Conservation (phyloP, 208 protist genomes). For the Giardia muris region DNA sequence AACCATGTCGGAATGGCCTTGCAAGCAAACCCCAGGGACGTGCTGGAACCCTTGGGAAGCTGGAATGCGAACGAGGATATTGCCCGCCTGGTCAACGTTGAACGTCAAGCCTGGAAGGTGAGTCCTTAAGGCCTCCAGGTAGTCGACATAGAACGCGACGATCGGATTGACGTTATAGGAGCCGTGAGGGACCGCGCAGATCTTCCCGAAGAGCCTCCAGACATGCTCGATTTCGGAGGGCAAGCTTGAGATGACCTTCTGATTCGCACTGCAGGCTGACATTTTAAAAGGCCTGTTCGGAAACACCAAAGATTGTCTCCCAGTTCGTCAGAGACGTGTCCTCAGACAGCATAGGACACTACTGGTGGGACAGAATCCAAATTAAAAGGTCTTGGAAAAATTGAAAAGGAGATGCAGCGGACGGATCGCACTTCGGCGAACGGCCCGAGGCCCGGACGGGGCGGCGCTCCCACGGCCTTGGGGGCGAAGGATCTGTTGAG, state of each 20-base stretch:
- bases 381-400: background rate
- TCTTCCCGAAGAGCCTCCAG: background rate
- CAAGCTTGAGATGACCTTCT: background rate
- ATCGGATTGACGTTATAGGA: background rate
- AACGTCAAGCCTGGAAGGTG: background rate
- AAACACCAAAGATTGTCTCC: background rate
- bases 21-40: constrained; percentile 31
- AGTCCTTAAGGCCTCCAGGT: background rate
- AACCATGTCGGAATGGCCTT: constrained; percentile 42
- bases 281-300: background rate
- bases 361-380: background rate
- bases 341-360: background rate
- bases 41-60: constrained; percentile 28
- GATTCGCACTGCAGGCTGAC: background rate
- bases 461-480: background rate
- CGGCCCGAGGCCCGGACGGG: background rate
- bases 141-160: background rate
- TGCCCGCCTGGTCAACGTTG: constrained; percentile 16
- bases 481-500: background rate
- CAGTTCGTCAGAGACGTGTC: no score
- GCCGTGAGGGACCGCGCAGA: background rate
- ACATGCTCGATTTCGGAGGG: background rate
- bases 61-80: constrained; percentile 25
- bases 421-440: background rate
- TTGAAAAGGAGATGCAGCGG: background rate